These are phyloP conservation scores for Tympanopsis confertula DNA, from an alignment of 2,329 filamentous ascomycete genomes.

Conservation along the genomic window DNA sequence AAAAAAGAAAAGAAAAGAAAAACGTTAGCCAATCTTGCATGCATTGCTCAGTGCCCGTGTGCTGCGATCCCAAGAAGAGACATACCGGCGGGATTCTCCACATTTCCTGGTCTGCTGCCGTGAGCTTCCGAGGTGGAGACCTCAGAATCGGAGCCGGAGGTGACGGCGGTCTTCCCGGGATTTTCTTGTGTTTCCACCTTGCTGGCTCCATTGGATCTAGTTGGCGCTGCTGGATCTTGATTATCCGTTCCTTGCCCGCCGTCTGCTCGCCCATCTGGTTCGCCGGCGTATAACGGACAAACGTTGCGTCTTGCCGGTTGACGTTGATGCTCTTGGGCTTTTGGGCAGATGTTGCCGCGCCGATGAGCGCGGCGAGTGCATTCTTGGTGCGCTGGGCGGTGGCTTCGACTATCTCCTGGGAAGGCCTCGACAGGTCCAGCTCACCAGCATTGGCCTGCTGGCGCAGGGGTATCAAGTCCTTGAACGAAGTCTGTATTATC, in stretches of 20 bases:
- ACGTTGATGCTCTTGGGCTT: slow-evolving; percentile 91
- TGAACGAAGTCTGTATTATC: slow-evolving; percentile 90
- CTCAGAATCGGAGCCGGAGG: slow-evolving; percentile 91
- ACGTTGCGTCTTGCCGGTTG: slow-evolving; percentile 77
- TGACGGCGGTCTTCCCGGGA: slow-evolving; percentile 80
- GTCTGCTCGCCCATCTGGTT: slow-evolving; percentile 87
- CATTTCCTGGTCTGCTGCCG: slow-evolving; percentile 89
- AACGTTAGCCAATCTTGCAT: no score
- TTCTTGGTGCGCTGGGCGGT: slow-evolving; percentile 82
- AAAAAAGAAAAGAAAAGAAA: slow-evolving; percentile 20
- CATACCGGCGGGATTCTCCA: slow-evolving; percentile 83
- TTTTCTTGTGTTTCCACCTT: slow-evolving; percentile 98
- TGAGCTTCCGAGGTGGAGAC: slow-evolving; percentile 86
- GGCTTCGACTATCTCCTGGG: slow-evolving; percentile 69
- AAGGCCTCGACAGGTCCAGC: slow-evolving; percentile 74
- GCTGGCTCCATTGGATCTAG: slow-evolving; percentile 92
- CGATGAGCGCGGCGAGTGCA: slow-evolving; percentile 71
- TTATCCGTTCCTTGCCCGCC: slow-evolving; percentile 85
- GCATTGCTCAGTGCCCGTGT: no score
- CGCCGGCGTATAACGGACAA: slow-evolving; percentile 87
- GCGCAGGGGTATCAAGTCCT: slow-evolving; percentile 85
- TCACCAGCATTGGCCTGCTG: slow-evolving; percentile 90
- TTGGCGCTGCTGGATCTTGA: slow-evolving; percentile 95
- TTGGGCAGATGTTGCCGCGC: slow-evolving; percentile 78
- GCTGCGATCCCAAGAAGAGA: no score